Base-by-base conservation (phyloP, 768 basidiomycete genomes). In the Podaxis pistillaris region DNA sequence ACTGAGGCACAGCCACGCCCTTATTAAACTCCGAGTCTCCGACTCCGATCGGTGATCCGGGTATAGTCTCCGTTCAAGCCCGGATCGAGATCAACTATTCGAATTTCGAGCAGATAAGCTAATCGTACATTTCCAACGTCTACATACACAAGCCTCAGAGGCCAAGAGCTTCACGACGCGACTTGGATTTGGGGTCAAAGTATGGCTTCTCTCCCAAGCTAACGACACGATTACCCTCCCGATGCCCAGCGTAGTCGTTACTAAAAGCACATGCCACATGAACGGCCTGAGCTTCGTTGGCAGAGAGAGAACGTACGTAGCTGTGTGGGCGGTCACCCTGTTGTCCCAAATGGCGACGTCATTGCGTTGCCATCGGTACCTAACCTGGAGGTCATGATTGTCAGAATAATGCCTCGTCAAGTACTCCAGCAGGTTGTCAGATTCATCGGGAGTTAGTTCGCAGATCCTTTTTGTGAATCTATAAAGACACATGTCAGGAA, bases 321-420 rank as follows among this genome's bases (percentile, higher is more conserved):
- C 76, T 11, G 75, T 82, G 65, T 84, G 83, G 71, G 76, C 79
- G 0, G 81, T 81, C 17, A 76, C 73, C 47, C 84, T 71, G 68
- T 87, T 87, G 60, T 86, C 85, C 86, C 85, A 87, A 66, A 87
- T 83, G 0, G 86, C 86, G 26, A 86, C 68, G 59, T 82, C 82
- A 66, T 85, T 79, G 44, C 68, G 67, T 37, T 72, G 70, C 84
- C 86, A 87, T 19, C 78, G 78, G 76, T 76, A 83, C 26, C 82
- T 75, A 58, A 84, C 74, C 68, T 83, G 84, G 17, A 86, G 71
- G 70, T 86, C 85, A 66, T 87, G 86, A 72, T 86, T 86, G 67
- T 85, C 80, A 1, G 82, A 69, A 58, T 85, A 71, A 64, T 83
- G 83, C 9, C 77, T 73, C 60, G 73, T 74, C n/a, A 87, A 73